Evolutionary conservation across 1,284 basidiomycete genomes (phyloP), one percentile per base, ranked within the genome.

Genomic region (Schizophyllum amplum): DNA sequence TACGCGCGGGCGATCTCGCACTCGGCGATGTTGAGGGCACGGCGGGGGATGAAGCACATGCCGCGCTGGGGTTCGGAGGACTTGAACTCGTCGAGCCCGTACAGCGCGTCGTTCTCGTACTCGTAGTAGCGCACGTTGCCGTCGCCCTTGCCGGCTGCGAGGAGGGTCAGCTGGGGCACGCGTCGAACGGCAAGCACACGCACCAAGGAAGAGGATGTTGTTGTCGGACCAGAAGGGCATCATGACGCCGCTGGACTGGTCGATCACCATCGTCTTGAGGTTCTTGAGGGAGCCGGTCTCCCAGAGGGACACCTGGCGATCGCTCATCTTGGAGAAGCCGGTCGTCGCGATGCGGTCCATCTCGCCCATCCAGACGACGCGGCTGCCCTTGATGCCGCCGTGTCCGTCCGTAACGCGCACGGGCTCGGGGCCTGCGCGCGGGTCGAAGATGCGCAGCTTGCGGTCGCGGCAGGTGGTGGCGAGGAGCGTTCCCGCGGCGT

Each of bases 161-260:
- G 51, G 51, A 56, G 59, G 9, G 53, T 60, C 15, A 57, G 46
- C 11, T 42, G 57, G 27, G 53, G 24, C 42, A 57, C 17, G 11
- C 54, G 26, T n/a, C n/a, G 33, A 46, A 13, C n/a, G 23, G 4
- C 53, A 50, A 52, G 56, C 7, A 26, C 53, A 24, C 78, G 33
- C 60, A 86, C 85, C 94, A 60, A 98, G 81, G 83, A 98, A 98
- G 59, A 98, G 77, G 57, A 98, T 86, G 61, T 92, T 88, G 72
- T 96, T 97, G 64, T 98, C 94, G 52, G 84, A 86, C 86, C 92
- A 99, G 84, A 96, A 98, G 0, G 96, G 96, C 93, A 98, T 98
- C 55, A 97, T 72, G 47, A 98, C 92, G 53, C 96, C 95, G 23
- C 92, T 84, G 56, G 87, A 90, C 69, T 94, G 92, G 72, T 97